Base-by-base conservation (phyloP, 176 grass and related monocot species). In the Puccinellia tenuiflora region DNA sequence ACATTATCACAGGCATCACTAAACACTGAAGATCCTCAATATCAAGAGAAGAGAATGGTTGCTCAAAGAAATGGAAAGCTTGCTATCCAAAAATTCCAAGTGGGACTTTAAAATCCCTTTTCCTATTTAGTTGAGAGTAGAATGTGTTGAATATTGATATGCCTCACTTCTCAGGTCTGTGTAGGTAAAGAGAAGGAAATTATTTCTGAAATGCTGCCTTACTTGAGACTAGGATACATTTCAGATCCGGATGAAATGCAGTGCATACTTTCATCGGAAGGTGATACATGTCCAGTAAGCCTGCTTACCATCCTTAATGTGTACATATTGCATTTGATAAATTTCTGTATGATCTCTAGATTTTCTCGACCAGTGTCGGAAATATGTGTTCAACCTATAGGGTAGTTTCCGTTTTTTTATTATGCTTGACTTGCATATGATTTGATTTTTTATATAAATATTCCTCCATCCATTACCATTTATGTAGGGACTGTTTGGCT, bases 41-140 rank as follows among this genome's bases (percentile, higher is more conserved):
- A 89, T 79, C 96, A 98, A 91, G 91, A 95, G 80, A 98, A 98
- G 83, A 93, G 96, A 85, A 95, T 98, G 89, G 91, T 98, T 75
- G 96, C 92, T 92, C 96, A 98, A 81, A 91, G 89, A 87, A 98
- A 98, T 80, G 96, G 96, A 38, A 98, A 93, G 70, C 85, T 90
- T 26, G 86, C 96, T 88, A 92, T 98, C 78, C 96, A 98, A 98
- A 88, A 83, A 87, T 98, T 98, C 88, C 89, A 75, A 73, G 96
- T 98, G 76, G 59, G 86, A 75, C 79, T 84, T 73, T 57, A 20
- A 67, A 81, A 66, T 72, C 12, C 43, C 52, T 30, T 70, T 86
- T 67, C 46, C 38, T 73, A 63, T 33, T 91, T 50, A 57, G 61
- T 57, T 42, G 28, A 57, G 70, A 78, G 5, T 82, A 35, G 15